Conservation (phyloP, 345 rosid genomes). For the Aquilaria yunnanensis region DNA sequence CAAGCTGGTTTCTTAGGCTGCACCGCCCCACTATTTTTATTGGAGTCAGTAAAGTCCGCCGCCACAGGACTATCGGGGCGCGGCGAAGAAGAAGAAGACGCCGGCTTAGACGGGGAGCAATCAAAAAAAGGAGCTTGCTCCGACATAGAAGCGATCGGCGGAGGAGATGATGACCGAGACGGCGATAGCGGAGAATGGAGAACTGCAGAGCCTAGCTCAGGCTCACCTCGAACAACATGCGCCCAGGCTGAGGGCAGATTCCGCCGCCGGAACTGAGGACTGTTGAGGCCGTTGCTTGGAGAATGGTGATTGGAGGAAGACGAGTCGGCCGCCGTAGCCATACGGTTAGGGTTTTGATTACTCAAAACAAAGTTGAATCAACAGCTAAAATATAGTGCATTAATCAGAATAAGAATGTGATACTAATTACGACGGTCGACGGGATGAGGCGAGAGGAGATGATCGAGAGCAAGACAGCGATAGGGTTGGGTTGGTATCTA, state of each 20-base stretch:
- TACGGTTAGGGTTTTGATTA: slow-evolving; percentile 20
- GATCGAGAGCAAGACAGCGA: too few relatives aligned
- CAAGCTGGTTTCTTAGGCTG: slow-evolving; percentile 46
- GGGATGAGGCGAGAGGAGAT: too few relatives aligned
- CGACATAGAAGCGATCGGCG: slow-evolving; percentile 7
- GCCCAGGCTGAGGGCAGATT: slow-evolving; percentile 35
- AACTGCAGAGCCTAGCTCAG: slow-evolving; percentile 17
- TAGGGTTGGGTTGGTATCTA: slow-evolving; percentile 2
- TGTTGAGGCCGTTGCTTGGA: slow-evolving; percentile 21
- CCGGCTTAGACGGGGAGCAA: slow-evolving; percentile 20
- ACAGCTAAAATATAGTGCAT: slow-evolving; percentile 10
- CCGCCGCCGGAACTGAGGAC: slow-evolving; percentile 27
- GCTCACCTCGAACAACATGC: slow-evolving; percentile 35
- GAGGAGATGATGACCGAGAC: slow-evolving; percentile 14
- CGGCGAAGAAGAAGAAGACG: slow-evolving; percentile 10
- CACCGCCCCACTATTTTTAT: slow-evolving; percentile 28
- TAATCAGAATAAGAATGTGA: slow-evolving; percentile 17
- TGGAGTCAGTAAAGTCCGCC: slow-evolving; percentile 24
- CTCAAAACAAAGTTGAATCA: slow-evolving; percentile 7
- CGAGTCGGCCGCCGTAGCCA: slow-evolving; percentile 46
- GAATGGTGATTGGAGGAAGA: slow-evolving; percentile 32
- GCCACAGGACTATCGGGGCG: slow-evolving; percentile 16
- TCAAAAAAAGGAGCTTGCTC: slow-evolving; percentile 19
- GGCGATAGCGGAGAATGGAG: slow-evolving; percentile 19
- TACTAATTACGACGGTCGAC: too few relatives aligned